Conservation (phyloP, 306 rosid species). For the Aeschynomene evenia region DNA sequence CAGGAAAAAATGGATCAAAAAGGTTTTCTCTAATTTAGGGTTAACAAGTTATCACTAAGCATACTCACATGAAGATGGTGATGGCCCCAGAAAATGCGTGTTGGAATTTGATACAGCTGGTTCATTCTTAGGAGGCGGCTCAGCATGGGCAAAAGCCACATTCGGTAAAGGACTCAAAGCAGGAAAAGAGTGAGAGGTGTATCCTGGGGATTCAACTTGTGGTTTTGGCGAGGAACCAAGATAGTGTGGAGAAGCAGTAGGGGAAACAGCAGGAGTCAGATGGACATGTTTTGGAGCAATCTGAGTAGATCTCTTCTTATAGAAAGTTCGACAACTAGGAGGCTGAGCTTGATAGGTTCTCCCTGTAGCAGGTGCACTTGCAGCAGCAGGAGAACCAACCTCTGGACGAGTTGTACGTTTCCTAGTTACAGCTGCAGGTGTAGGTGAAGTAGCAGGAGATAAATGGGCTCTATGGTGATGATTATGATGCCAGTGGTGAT, state of each 20-base stretch:
- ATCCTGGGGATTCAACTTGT: conserved; percentile 44
- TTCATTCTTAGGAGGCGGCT: conserved; percentile 60
- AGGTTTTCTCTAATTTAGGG: conserved; percentile 1
- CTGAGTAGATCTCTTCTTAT: conserved; percentile 46
- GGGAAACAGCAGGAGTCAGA: conserved; percentile 53
- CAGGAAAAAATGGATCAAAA: not conserved
- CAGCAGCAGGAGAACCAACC: conserved; percentile 49
- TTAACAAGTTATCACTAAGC: conserved; percentile 3
- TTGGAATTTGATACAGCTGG: conserved; percentile 38
- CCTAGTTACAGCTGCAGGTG: conserved; percentile 43
- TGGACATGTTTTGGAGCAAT: conserved; percentile 45
- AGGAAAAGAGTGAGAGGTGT: conserved; percentile 46
- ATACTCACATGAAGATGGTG: conserved; percentile 63
- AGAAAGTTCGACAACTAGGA: conserved; percentile 53
- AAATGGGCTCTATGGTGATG: conserved; percentile 41
- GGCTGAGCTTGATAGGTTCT: conserved; percentile 52
- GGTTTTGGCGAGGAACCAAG: conserved; percentile 52
- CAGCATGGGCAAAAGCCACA: conserved; percentile 71
- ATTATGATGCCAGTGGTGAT: conserved; percentile 48
- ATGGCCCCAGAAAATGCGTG: conserved; percentile 34
- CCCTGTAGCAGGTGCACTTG: conserved; percentile 41
- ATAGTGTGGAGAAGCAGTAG: conserved; percentile 37
- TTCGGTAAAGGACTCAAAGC: conserved; percentile 72
- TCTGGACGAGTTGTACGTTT: conserved; percentile 39
- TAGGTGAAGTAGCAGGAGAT: conserved; percentile 55